Evolutionary conservation across 2,329 filamentous ascomycete genomes (phyloP), one percentile per base, ranked within the genome.

Genomic region (Aspergillus chevalieri): DNA sequence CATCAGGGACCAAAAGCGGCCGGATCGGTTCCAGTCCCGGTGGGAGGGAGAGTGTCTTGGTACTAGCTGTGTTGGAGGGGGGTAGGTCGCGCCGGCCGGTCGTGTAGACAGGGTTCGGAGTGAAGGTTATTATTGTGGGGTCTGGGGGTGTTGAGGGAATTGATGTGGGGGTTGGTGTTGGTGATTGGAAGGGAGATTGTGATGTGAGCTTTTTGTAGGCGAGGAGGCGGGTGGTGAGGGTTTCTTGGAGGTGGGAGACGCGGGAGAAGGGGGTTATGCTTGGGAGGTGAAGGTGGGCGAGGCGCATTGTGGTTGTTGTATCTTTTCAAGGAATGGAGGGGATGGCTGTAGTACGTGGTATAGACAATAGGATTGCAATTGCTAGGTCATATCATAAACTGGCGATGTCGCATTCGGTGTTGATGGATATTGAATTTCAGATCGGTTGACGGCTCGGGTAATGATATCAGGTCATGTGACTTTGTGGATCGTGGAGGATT

Each of bases 101-200:
- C 12, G 92, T 96, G 71, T 93, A 96, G 43, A 90, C 89, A 1
- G 91, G 89, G 30, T 78, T 73, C 44, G 90, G 87, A 47, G 88
- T 84, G 69, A 95, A 93, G 55, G 89, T 90, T 54, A 97, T 77
- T 56, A 97, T 77, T 28, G 81, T 83, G 22, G 89, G 87, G 12
- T 76, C 73, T 1, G 86, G 86, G 7, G 78, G 68, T 12, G 9
- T 30, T 1, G 67, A 57, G n/a, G 58, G 48, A 50, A 52, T 45
- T 43, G 61, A 58, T 21, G 54, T 33, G 42, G 53, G 44, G 6
- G 48, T 44, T 30, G 38, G 46, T n/a, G 63, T 57, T 43, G 62
- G 58, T 44, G 61, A 59, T 47, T 51, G 53, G 30, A 57, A 33
- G 45, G 49, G 54, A 45, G 48, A 49, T 38, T 53, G 50, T n/a